Percentiles rank a stretch among this genome's conserved stretches.
These are phyloP conservation scores for Cafeteria roenbergensis DNA, from an alignment of 108 stramenopile genomes.

Conservation along the genomic window DNA sequence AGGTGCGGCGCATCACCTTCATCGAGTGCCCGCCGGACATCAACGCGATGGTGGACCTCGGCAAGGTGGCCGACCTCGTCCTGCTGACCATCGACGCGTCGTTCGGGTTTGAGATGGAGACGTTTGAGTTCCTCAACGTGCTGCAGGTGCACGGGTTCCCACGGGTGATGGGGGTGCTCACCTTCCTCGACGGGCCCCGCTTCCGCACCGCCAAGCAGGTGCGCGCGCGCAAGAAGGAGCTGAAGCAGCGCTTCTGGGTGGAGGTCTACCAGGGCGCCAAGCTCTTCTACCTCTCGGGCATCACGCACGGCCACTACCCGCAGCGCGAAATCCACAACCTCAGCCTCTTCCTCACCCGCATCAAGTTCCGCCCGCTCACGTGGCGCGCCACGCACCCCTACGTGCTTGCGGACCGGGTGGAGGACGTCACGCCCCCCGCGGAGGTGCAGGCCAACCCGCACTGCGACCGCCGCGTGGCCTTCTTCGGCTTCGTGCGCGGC, in stretches of 20 bases:
- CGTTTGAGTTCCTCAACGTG: constrained; percentile 93
- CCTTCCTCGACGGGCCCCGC: constrained; percentile 86
- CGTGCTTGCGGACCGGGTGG: constrained; percentile 78
- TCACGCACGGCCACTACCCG: constrained; percentile 79
- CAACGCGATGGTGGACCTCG: constrained; percentile 84
- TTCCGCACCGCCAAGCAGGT: constrained; percentile 76
- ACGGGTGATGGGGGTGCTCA: constrained; percentile 92
- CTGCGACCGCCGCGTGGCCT: constrained; percentile 62
- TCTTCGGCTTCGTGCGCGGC: constrained; percentile 91
- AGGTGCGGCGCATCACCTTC: constrained; percentile 74
- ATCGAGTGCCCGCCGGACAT: constrained; percentile 86
- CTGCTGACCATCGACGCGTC: constrained; percentile 88
- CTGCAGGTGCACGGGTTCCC: constrained; percentile 94
- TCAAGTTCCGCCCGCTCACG: constrained; percentile 85
- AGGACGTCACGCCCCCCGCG: constrained; percentile 68
- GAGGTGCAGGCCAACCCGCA: constrained; percentile 58
- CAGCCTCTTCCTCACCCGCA: constrained; percentile 62
- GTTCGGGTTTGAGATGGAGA: constrained; percentile 98
- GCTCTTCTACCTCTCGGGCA: constrained; percentile 85
- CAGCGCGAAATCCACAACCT: constrained; percentile 83
- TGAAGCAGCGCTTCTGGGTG: constrained; percentile 96
- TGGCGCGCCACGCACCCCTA: constrained; percentile 97
- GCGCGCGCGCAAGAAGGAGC: constrained; percentile 68
- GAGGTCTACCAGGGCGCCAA: constrained; percentile 97
- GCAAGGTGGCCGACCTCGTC: constrained; percentile 92